Conservation (phyloP, 805 yeast genomes). For the Danielia oregonensis region DNA sequence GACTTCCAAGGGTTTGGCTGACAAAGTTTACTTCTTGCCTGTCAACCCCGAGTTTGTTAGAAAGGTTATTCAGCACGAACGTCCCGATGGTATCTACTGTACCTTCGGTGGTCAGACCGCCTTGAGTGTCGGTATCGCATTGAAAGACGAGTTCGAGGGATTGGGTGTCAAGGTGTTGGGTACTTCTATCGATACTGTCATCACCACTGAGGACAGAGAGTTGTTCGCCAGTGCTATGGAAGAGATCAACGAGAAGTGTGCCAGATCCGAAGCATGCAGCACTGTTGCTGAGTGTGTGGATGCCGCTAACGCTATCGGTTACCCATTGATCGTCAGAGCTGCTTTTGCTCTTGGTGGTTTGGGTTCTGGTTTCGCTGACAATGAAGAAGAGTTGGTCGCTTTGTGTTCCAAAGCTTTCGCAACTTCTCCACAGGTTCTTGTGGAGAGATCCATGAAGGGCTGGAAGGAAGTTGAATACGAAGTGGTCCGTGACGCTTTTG, state of each 20-base stretch:
- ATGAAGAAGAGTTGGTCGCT: conserved; percentile 75
- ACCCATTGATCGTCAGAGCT: conserved; percentile 95
- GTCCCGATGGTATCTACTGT: conserved; percentile 94
- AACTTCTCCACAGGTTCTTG: conserved; percentile 91
- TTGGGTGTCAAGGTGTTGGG: conserved; percentile 95
- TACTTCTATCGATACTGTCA: conserved; percentile 92
- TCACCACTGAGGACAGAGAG: conserved; percentile 98
- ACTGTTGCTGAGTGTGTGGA: conserved; percentile 74
- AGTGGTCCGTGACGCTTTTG: conserved; percentile 96
- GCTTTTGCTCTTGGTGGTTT: conserved; percentile 97
- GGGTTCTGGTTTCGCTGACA: conserved; percentile 96
- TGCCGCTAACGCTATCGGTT: conserved; percentile 85
- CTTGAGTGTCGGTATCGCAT: conserved; percentile 87
- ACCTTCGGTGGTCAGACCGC: conserved; percentile 99
- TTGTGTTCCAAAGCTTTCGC: conserved; percentile 92
- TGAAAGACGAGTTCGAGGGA: conserved; percentile 90
- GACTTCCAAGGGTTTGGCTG: conserved; percentile 96
- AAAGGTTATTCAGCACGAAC: conserved; percentile 89
- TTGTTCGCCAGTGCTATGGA: conserved; percentile 92
- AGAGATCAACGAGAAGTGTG: conserved; percentile 93
- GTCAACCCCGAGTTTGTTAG: conserved; percentile 95
- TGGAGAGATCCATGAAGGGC: conserved; percentile 96
- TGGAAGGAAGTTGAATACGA: conserved; percentile 99
- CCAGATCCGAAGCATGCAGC: conserved; percentile 83
- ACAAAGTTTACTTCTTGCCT: conserved; percentile 96